Base-by-base conservation (phyloP, 768 basidiomycete species). In the Psilocybe sp. region DNA sequence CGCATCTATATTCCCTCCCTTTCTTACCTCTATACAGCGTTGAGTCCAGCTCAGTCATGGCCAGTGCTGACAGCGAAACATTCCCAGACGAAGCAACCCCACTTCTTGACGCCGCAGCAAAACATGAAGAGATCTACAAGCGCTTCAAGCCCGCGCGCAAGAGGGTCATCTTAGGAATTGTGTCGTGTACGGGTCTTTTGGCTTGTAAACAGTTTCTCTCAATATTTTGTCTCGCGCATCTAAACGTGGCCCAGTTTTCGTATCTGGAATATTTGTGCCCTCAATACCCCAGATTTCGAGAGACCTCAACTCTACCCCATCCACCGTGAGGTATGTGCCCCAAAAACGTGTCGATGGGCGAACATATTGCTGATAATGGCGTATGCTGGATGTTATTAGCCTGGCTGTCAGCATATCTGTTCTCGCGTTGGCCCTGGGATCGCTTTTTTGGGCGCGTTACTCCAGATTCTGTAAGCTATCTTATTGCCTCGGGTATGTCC, bases 401-500 rank as follows among this genome's bases (percentile, higher is more conserved):
- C 28, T 59, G 9, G 66, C 69, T 41, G 67, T 71, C 15, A 69
- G 69, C 51, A 37, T 65, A 20, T 68, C 68, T 5, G 56, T 71
- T 13, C 52, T 71, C 18, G 68, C 67, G 8, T 52, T 60, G 1
- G 64, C 64, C 32, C 19, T 68, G 2, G 70, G 70, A 5, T 56
- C 61, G 5, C 56, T 69, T 0, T 35, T 52, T 8, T 66, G 65
- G 6, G 66, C 68, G 4, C 55, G 68, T 1, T 71, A 70, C 46
- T 70, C 70, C 1, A 65, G 66, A 8, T 69, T 67, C 47, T 71
- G 70, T 63, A 53, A 51, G 65, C 49, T 3, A 9, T 20, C 48
- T 31, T 5, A 44, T 23, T n/a, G 12, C n/a, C 31, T 7, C 12
- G 19, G 31, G 9, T 43, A 16, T 13, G 7, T 12, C 12, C 23